Percentiles rank a stretch among this genome's conserved stretches.
Conservation (phyloP, 2,329 filamentous ascomycete species). For the Colletotrichum salicis region DNA sequence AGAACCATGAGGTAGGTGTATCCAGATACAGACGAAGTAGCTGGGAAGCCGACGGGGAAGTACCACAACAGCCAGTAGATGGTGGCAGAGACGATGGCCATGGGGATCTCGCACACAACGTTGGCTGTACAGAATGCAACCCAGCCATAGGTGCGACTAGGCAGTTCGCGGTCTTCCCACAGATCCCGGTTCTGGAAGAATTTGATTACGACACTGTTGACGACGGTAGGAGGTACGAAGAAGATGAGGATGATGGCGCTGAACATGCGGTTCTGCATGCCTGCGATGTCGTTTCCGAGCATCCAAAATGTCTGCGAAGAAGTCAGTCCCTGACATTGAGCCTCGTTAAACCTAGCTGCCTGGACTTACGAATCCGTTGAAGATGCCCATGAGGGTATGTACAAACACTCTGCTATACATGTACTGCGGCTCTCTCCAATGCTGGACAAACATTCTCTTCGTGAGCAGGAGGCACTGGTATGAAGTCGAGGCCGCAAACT, state of each 20-base stretch:
- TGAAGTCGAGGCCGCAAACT: conserved; percentile 74
- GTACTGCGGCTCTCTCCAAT: conserved; percentile 82
- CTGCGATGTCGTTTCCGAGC: conserved; percentile 71
- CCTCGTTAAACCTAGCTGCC: too few relatives aligned
- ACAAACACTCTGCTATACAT: conserved; percentile 82
- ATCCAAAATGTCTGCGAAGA: conserved; percentile 74
- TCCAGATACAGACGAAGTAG: conserved; percentile 71
- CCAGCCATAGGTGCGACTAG: conserved; percentile 81
- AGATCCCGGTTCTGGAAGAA: conserved; percentile 79
- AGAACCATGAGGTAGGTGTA: conserved; percentile 84
- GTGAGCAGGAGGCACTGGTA: conserved; percentile 74
- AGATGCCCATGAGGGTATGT: conserved; percentile 76
- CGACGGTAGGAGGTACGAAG: conserved; percentile 74
- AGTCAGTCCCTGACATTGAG: not conserved
- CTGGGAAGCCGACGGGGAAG: conserved; percentile 77
- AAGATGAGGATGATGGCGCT: conserved; percentile 71
- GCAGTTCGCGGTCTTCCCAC: conserved; percentile 79
- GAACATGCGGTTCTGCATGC: conserved; percentile 84
- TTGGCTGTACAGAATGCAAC: conserved; percentile 80
- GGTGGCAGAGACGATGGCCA: conserved; percentile 70
- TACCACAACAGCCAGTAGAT: conserved; percentile 84
- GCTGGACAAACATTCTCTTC: conserved; percentile 75
- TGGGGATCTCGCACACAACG: conserved; percentile 78
- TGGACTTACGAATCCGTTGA: conserved; percentile 68
- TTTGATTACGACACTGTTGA: conserved; percentile 81